Base-by-base conservation (phyloP, 2,329 filamentous ascomycete genomes). In the Sclerotinia borealis region DNA sequence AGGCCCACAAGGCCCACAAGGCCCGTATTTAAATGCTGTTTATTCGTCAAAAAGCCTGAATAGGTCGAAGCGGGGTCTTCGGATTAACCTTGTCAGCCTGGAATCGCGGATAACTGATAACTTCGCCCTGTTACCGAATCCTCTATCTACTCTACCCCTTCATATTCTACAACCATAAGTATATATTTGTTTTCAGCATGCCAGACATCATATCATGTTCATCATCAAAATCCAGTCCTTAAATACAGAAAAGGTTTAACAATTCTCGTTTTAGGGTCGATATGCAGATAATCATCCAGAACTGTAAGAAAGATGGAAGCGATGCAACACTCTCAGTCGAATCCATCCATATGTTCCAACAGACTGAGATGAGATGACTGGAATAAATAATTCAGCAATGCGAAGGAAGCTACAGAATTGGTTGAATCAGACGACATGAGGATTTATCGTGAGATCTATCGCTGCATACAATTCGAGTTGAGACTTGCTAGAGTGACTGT, bases 381-480 rank as follows among this genome's bases (percentile, higher is more conserved):
- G 79, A 4, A 76, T 72, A 29, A 79, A 67, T 19, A 75, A 80
- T 73, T 74, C 76, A 3, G 76, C 74, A 66, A 73, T 73, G 65
- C 75, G 79, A 29, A 74, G 79, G 66, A 69, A 75, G 63, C 74
- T 73, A 65, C 79, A 80, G 72, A 80, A 76, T 64, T 76, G 79
- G 72, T 75, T 80, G 29, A 80, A 79, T 58, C 77, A 76, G 68
- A n/a, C n/a, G n/a, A n/a, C n/a, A n/a, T n/a, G n/a, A 77, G 79
- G 64, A 78, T 78, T 68, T 79, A 79, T 68, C 73, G 77, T 77
- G 71, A 75, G 74, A 72, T 37, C 13, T 49, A 13, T 37, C 43
- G 3, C 13, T 34, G 41, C 27, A 15, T 11, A 25, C 13, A 4
- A 3, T 9, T 25, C 4, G 55, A 25, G 9, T 36, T 25, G 22